Base-by-base conservation (phyloP, 78 protist species). In the Monocercomonoides exilis region DNA sequence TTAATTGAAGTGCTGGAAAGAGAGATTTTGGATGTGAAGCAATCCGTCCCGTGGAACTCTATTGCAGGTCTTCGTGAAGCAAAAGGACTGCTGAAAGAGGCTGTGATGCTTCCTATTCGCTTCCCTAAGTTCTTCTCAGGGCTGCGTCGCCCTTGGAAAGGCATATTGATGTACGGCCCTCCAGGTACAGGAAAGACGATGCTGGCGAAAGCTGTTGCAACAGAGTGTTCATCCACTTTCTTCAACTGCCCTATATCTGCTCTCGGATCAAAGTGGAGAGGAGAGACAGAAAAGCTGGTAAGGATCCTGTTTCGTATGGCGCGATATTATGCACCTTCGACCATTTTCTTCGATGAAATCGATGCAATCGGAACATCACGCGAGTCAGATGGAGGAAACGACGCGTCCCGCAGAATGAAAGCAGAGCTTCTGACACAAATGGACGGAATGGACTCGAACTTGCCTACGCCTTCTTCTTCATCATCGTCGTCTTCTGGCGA, bases 101-200 rank as follows among this genome's bases (percentile, higher is more conserved):
- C 95, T 0, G 91, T 95, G 33, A 84, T 91, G 32, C 41, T 90
- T 5, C 97, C 97, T 0, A 54, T 87, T 0, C 34, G 4, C n/a
- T 81, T 80, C 85, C 96, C 97, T 1, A 93, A 93, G 77, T 92
- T 79, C 85, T 95, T 93, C 85, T 84, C 6, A 41, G 92, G 94
- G 2, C 82, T 94, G 45, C 90, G 94, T 4, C 45, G 92, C 2
- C 93, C 97, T 0, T 95, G 95, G 96, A 85, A 86, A 84, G 97
- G 97, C 77, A 90, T 94, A 2, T 87, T 95, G 63, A 64, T 95
- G 89, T 91, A 86, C 42, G 97, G 97, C 0, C 97, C 97, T 1
- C 96, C 96, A 0, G 97, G 97, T 1, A 94, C 96, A 0, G 97
- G 97, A 34, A 95, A 95, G 85, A 94, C 96, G 35, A 0, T 95